phyloP scores from a whole-genome alignment of 2,329 filamentous ascomycete species.

The Neoascochyta sp. region DNA sequence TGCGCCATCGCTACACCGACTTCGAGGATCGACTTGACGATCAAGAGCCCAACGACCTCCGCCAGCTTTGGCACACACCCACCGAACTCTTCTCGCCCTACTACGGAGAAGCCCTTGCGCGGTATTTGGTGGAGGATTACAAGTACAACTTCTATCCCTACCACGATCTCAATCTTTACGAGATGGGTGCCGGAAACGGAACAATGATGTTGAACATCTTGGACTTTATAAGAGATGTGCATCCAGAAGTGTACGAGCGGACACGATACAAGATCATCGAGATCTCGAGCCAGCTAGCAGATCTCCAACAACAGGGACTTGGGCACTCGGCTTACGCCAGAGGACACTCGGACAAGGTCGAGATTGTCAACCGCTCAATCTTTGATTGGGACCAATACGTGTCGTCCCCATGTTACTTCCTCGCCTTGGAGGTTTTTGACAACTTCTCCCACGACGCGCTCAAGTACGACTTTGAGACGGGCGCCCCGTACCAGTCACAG shows the following conservation, averaged over 20 bases:
- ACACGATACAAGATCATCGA: slow-evolving; percentile 96
- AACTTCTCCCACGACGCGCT: slow-evolving; percentile 96
- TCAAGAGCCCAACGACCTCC: slow-evolving; percentile 65
- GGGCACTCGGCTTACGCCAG: slow-evolving; percentile 61
- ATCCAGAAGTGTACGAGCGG: slow-evolving; percentile 88
- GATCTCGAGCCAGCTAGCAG: slow-evolving; percentile 78
- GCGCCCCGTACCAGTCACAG: slow-evolving; percentile 78
- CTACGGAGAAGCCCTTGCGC: slow-evolving; percentile 95
- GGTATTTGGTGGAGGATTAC: slow-evolving; percentile 94
- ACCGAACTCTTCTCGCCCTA: slow-evolving; percentile 95
- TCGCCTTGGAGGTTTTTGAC: slow-evolving; percentile 97
- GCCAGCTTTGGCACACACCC: slow-evolving; percentile 97
- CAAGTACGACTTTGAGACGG: slow-evolving; percentile 80
- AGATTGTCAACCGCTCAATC: slow-evolving; percentile 91
- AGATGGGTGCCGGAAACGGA: slow-evolving; percentile 96
- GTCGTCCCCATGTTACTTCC: slow-evolving; percentile 93
- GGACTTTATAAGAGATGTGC: slow-evolving; percentile 86
- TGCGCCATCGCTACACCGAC: slow-evolving; percentile 76
- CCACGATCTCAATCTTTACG: slow-evolving; percentile 95
- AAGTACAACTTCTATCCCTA: slow-evolving; percentile 91
- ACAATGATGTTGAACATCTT: slow-evolving; percentile 98
- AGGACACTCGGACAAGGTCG: slow-evolving; percentile 79
- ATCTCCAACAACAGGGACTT: slow-evolving; percentile 70
- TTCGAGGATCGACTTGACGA: slow-evolving; percentile 88
- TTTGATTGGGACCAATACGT: slow-evolving; percentile 90